Evolutionary conservation across 306 rosid species (phyloP).

Genomic region (Quercus parvula): DNA sequence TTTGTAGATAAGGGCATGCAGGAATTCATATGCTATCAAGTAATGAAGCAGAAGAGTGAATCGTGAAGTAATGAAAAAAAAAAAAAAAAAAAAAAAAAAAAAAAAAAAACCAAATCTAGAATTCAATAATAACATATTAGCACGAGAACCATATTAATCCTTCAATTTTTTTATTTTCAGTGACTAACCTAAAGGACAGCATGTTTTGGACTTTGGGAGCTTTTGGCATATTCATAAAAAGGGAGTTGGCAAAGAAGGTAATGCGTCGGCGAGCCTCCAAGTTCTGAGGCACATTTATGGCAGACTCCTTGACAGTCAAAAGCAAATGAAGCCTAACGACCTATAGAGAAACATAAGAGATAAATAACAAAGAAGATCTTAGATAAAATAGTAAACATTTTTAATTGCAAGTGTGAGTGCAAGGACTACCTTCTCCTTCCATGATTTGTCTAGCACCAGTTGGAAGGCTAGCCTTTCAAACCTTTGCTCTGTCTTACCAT

Average conservation of each 20-base stretch:
- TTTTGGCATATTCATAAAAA: slow-evolving; percentile 89
- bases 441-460: slow-evolving; percentile 25
- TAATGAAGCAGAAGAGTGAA: background rate
- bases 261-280: slow-evolving; percentile 98
- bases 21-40: background rate
- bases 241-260: slow-evolving; percentile 95
- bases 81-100: background rate
- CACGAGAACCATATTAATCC: slow-evolving; percentile 8
- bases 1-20: background rate
- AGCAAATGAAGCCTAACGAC: slow-evolving; percentile 87
- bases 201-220: slow-evolving; percentile 91
- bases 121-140: background rate
- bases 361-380: slow-evolving; percentile 19
- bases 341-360: slow-evolving; percentile 38
- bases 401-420: background rate
- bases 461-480: slow-evolving; percentile 51
- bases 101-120: background rate
- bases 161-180: slow-evolving; percentile 1
- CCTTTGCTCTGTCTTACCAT: slow-evolving; percentile 49
- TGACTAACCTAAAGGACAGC: slow-evolving; percentile 90
- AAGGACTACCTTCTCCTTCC: slow-evolving; percentile 77
- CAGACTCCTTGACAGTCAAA: slow-evolving; percentile 93
- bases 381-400: slow-evolving; percentile 5
- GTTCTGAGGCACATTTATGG: slow-evolving; percentile 93
- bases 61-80: background rate